A percentile compares a stretch with the other conserved stretches of the same genome.
Conservation (phyloP, 83 land plant species). For the Picea abies region DNA sequence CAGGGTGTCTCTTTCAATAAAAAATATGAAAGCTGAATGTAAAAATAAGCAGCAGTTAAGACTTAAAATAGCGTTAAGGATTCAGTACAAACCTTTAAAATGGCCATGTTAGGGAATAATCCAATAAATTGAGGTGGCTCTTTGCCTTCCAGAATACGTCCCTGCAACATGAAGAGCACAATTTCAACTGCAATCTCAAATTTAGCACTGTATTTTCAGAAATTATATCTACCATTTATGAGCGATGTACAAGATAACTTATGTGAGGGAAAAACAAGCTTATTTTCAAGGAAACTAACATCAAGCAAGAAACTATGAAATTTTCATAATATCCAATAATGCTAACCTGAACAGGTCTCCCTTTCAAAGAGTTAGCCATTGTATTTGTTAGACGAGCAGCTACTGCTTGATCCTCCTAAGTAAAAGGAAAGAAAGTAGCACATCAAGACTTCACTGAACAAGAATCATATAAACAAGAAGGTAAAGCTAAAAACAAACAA, state of each 20-base stretch:
- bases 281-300: neutral
- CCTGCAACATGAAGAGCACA: constrained; percentile 44
- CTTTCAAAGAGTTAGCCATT: constrained; percentile 76
- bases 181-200: neutral
- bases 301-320: neutral
- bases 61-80: neutral
- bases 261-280: neutral
- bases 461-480: neutral
- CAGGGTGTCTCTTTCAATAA: neutral
- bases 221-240: too few species aligned
- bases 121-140: constrained; percentile 97
- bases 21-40: neutral
- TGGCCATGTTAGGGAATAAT: constrained; percentile 79
- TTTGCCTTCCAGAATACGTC: constrained; percentile 85
- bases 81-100: constrained; percentile 71
- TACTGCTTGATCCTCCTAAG: constrained; percentile 78
- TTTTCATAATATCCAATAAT: neutral
- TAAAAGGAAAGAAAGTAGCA: neutral
- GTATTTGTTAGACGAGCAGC: constrained; percentile 62
- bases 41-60: neutral
- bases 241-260: too few species aligned
- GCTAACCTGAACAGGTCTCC: constrained; percentile 82
- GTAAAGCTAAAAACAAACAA: neutral
- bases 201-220: neutral
- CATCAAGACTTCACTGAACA: neutral